Base-by-base conservation (phyloP, 2,329 filamentous ascomycete species). In the Apiospora arundinis region DNA sequence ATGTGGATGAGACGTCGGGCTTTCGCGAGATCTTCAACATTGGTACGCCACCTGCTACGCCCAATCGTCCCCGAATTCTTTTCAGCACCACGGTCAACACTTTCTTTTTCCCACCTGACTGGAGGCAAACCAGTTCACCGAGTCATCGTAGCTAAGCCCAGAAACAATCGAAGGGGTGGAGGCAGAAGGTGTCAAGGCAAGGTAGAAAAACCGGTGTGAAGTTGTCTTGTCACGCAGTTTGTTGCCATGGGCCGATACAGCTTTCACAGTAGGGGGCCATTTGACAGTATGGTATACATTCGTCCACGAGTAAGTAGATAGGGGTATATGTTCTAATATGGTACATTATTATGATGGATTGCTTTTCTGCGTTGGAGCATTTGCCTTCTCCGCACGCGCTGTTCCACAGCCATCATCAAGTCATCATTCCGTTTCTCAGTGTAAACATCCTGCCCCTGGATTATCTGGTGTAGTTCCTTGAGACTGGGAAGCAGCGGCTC, bases 401-500 rank as follows among this genome's bases (percentile, higher is more conserved):
- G 18, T 63, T 63, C 56, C 18, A 63, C 9, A 9, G 1, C n/a
- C 32, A 37, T 40, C 32, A 11, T n/a, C 56, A 63, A 5, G 18
- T 63, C 56, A 1, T 40, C 18, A 14, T 40, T 63, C 56, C 56
- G 14, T 8, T 63, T 63, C 18, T 40, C 56, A 21, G 5, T 63
- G 12, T 63, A 63, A 7, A 40, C 8, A 63, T n/a, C 56, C 56
- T n/a, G 28, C 28, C 18, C 37, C 9, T 40, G 56, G 67, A 69
- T 69, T 74, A 4, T 76, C 69, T 8, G 70, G 72, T 52, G 74
- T 32, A 84, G 71, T 63, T 77, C 70, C 1, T 77, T 70, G 9
- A 80, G 25, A 0, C 77, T 69, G 7, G 80, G 80, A 6, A 83
- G 77, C 12, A 84, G 70, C 32, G 56, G 9, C 32, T 37, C 25